Conservation (phyloP, 169 alveolate genomes). For the Neospora caninum region DNA sequence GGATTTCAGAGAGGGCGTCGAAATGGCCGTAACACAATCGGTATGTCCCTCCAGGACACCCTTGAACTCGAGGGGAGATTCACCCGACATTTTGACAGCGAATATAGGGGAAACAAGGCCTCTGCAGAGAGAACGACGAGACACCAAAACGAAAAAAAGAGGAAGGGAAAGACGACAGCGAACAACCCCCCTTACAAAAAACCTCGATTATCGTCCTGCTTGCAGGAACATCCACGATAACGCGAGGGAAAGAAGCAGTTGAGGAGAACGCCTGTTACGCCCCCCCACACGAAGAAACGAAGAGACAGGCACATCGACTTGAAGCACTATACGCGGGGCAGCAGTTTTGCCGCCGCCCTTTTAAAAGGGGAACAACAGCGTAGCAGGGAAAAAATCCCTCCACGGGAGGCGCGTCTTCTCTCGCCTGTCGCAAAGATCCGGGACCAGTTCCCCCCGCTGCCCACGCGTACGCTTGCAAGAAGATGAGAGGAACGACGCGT, state of each 20-base stretch:
- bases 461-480: too few species aligned
- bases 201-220: constrained; percentile 1
- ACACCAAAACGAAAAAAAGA: not conserved
- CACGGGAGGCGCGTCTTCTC: not conserved
- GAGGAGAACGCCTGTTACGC: not conserved
- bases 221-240: not conserved
- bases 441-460: too few species aligned
- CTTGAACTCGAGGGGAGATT: constrained; percentile 70
- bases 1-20: constrained; percentile 89
- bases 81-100: constrained; percentile 34
- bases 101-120: not conserved
- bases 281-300: not conserved
- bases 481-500: too few species aligned
- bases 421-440: too few species aligned
- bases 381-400: not conserved
- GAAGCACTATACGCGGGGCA: not conserved
- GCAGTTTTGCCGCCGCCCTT: not conserved
- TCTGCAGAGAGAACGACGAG: not conserved
- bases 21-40: constrained; percentile 95
- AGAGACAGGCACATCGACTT: not conserved
- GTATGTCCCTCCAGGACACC: constrained; percentile 93
- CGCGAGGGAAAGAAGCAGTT: not conserved
- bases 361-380: not conserved
- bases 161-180: not conserved
- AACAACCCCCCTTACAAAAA: not conserved